phyloP scores from a whole-genome alignment of 2,329 filamentous ascomycete species.

The Cladosporium halotolerans region DNA sequence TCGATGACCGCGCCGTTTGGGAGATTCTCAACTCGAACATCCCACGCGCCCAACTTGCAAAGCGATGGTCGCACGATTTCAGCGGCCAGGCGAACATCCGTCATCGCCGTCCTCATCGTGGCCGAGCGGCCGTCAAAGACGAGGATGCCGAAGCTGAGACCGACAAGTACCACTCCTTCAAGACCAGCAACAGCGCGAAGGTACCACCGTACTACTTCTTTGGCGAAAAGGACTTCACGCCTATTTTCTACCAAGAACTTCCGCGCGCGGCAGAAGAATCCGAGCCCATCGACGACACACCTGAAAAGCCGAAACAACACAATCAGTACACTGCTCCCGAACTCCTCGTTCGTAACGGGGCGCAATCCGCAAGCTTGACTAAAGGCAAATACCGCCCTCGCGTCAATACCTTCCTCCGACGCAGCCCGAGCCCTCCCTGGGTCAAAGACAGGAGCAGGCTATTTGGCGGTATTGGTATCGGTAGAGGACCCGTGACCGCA shows the following conservation, averaged over 20 bases:
- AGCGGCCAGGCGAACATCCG: conserved; percentile 28
- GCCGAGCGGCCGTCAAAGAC: conserved; percentile 29
- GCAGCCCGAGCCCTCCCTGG: conserved; percentile 9
- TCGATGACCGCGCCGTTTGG: conserved; percentile 35
- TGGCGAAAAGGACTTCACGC: conserved; percentile 22
- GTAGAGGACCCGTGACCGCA: not conserved
- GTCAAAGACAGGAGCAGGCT: conserved; percentile 10
- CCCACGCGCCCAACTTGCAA: conserved; percentile 20
- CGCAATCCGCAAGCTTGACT: conserved; percentile 15
- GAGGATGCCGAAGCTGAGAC: conserved; percentile 13
- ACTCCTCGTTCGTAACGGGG: conserved; percentile 24
- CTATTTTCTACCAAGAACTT: conserved; percentile 17
- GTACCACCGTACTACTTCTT: conserved; percentile 23
- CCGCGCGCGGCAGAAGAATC: not conserved
- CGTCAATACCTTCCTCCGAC: conserved; percentile 14
- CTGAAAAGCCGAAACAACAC: conserved; percentile 16
- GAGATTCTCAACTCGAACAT: conserved; percentile 29
- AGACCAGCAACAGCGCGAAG: conserved; percentile 10
- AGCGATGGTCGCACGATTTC: conserved; percentile 37
- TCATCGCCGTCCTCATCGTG: conserved; percentile 31
- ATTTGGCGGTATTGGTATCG: conserved; percentile 11
- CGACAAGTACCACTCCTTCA: conserved; percentile 15
- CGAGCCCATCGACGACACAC: not conserved
- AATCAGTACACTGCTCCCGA: conserved; percentile 26
- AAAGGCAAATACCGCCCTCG: conserved; percentile 10